Conservation (phyloP, 148 eudicot species). For the Persicaria maculosa region DNA sequence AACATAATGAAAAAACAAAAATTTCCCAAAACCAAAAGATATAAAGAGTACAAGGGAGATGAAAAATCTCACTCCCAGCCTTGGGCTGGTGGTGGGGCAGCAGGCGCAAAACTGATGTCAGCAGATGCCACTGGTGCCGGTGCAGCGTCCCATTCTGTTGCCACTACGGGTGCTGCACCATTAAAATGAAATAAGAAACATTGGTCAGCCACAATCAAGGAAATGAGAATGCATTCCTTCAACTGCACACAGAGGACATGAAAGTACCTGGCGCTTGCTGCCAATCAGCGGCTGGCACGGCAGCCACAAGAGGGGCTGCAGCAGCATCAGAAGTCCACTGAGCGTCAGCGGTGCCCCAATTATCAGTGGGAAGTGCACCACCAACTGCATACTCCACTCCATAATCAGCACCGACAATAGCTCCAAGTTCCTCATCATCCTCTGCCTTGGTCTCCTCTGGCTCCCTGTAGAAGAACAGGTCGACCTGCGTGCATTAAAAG, state of each 20-base stretch:
- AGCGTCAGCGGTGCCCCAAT: slow-evolving; percentile 17
- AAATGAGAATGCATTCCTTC: neutral
- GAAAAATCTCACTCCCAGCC: neutral
- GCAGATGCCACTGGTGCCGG: neutral
- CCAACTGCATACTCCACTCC: slow-evolving; percentile 22
- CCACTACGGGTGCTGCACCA: neutral
- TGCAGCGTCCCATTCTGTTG: neutral
- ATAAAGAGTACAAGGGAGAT: too few species aligned
- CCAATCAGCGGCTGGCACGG: slow-evolving; percentile 19
- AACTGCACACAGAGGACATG: neutral
- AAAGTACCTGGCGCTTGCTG: slow-evolving; percentile 22
- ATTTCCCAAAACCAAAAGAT: neutral
- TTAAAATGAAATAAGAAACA: slow-evolving; percentile 15
- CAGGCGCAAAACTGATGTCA: neutral
- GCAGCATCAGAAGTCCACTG: slow-evolving; percentile 17
- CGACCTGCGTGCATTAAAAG: slow-evolving; percentile 28
- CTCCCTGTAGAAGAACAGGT: slow-evolving; percentile 59
- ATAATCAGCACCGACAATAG: slow-evolving; percentile 26
- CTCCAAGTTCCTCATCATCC: slow-evolving; percentile 40
- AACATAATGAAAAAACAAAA: too few species aligned
- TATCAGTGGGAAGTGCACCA: slow-evolving; percentile 20
- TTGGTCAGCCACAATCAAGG: slow-evolving; percentile 20
- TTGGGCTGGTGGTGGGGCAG: neutral
- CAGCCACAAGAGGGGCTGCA: slow-evolving; percentile 13
- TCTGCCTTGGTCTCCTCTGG: slow-evolving; percentile 54